A percentile compares a stretch with the other conserved stretches of the same genome.
Evolutionary conservation across 2,329 filamentous ascomycete genomes (phyloP).

Genomic region (Verticillium longisporum): DNA sequence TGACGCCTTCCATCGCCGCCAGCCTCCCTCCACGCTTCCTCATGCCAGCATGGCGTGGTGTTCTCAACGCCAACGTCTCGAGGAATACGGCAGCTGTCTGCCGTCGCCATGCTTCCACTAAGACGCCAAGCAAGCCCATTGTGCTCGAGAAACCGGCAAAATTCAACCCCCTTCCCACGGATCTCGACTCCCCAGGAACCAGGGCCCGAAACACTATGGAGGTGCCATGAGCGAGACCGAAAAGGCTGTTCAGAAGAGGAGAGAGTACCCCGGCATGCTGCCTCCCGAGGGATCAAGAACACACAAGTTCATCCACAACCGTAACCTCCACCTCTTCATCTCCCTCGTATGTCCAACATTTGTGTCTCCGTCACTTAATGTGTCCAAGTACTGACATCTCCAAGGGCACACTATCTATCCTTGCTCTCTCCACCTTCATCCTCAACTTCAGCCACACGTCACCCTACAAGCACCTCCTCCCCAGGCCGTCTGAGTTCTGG

Average conservation of each 20-base stretch:
- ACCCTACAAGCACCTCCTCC: slow-evolving; percentile 73
- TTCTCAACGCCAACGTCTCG: slow-evolving; percentile 1
- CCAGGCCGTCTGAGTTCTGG: slow-evolving; percentile 61
- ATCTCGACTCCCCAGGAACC: slow-evolving; percentile 53
- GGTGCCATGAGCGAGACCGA: slow-evolving; percentile 63
- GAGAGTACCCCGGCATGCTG: slow-evolving; percentile 84
- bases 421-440: slow-evolving; percentile 67
- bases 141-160: slow-evolving; percentile 80
- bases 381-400: slow-evolving; percentile 1
- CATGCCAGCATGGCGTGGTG: slow-evolving; percentile 53
- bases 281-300: slow-evolving; percentile 75
- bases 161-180: slow-evolving; percentile 93
- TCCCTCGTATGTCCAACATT: slow-evolving; percentile 57
- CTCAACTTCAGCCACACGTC: slow-evolving; percentile 74
- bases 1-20: slow-evolving; percentile 33
- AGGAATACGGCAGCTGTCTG: slow-evolving; percentile 11
- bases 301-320: slow-evolving; percentile 78
- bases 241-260: slow-evolving; percentile 55
- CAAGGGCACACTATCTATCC: slow-evolving; percentile 58
- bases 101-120: slow-evolving; percentile 23
- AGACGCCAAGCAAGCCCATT: slow-evolving; percentile 43
- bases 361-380: background rate
- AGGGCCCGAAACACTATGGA: slow-evolving; percentile 64
- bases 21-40: slow-evolving; percentile 59
- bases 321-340: slow-evolving; percentile 71